A percentile compares a stretch with the other conserved stretches of the same genome.
These are phyloP conservation scores for Lotus japonicus DNA, from an alignment of 306 rosid species.

Conservation along the genomic window DNA sequence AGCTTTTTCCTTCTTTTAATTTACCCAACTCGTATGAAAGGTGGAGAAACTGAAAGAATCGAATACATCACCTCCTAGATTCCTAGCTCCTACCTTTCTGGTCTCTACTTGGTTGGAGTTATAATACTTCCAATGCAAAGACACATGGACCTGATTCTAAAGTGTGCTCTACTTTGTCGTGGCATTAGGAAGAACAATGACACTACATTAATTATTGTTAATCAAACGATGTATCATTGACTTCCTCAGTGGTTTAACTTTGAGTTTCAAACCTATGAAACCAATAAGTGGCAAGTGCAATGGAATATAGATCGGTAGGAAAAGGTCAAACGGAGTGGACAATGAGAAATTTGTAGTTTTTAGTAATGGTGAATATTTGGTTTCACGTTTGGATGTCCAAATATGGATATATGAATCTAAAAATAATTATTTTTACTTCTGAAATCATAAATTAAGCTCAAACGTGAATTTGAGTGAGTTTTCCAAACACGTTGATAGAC, in stretches of 20 bases:
- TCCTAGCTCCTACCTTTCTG: background rate
- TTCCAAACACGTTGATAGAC: no score
- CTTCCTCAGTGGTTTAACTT: constrained; percentile 14
- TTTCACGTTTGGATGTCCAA: no score
- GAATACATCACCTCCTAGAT: background rate
- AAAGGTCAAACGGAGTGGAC: constrained; percentile 13
- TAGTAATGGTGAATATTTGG: background rate
- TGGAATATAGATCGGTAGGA: background rate
- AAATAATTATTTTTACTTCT: no score
- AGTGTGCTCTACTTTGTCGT: background rate
- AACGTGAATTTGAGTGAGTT: no score
- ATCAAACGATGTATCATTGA: background rate
- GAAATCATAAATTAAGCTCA: no score
- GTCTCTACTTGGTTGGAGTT: background rate
- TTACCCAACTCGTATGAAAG: constrained; percentile 11
- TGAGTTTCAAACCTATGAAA: background rate
- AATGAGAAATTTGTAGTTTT: background rate
- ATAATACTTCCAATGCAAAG: background rate
- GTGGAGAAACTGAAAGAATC: background rate
- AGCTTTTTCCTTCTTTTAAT: background rate
- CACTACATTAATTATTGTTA: background rate
- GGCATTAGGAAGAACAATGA: background rate
- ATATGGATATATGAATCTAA: no score
- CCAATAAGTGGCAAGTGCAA: background rate
- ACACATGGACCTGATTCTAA: background rate